Evolutionary conservation across 257 asterid species (phyloP).

Genomic region (Galeopsis tetrahit): DNA sequence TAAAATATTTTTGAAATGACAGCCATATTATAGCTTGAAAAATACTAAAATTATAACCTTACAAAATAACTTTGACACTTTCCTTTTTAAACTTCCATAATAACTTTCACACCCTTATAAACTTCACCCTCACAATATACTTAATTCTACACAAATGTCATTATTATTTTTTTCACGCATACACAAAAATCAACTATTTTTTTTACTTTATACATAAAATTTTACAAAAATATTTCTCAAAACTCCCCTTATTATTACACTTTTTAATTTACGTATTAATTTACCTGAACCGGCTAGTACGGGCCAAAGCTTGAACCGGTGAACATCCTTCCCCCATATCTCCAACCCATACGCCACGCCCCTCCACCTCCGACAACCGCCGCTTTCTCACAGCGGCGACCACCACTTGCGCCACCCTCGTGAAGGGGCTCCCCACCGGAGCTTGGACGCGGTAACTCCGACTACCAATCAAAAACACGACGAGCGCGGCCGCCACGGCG

Average conservation of each 20-base stretch:
- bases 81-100: too few species aligned
- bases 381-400: constrained; percentile 63
- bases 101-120: too few species aligned
- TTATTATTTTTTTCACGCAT: too few species aligned
- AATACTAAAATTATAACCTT: too few species aligned
- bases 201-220: too few species aligned
- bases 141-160: too few species aligned
- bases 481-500: constrained; percentile 54
- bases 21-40: neutral
- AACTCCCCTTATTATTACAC: too few species aligned
- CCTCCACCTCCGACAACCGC: constrained; percentile 37
- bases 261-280: too few species aligned
- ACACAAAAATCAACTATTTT: too few species aligned
- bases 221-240: too few species aligned
- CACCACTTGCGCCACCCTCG: constrained; percentile 70
- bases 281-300: constrained; percentile 51
- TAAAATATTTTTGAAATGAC: neutral
- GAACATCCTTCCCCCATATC: constrained; percentile 16
- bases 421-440: constrained; percentile 75
- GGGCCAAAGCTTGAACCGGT: constrained; percentile 39
- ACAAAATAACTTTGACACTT: too few species aligned
- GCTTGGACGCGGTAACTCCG: constrained; percentile 50
- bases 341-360: constrained; percentile 33
- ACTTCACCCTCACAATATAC: too few species aligned
- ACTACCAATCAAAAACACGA: constrained; percentile 51